Percentiles rank a stretch among this genome's conserved stretches.
Evolutionary conservation across 495 filamentous ascomycete genomes (phyloP).

Genomic region (Penicillium angulare): DNA sequence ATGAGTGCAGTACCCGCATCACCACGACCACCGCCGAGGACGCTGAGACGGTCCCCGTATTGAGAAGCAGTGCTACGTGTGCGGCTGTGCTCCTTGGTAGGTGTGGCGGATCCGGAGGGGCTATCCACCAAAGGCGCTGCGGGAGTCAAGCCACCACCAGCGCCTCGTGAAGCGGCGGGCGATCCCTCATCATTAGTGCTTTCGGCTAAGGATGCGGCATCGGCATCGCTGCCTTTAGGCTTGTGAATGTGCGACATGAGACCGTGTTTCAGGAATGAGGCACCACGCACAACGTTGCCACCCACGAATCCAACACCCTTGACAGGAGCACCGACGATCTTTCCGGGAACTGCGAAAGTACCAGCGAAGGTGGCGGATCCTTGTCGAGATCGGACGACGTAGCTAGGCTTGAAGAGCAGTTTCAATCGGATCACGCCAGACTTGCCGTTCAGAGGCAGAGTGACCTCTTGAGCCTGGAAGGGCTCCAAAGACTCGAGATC

Average conservation of each 20-base stretch:
- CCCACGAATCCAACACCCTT: slow-evolving; percentile 84
- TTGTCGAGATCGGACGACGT: slow-evolving; percentile 82
- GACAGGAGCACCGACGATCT: slow-evolving; percentile 88
- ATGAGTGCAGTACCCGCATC: slow-evolving; percentile 77
- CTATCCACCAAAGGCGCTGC: slow-evolving; percentile 32
- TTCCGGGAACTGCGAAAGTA: slow-evolving; percentile 86
- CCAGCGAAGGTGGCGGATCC: slow-evolving; percentile 92
- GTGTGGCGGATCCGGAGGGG: slow-evolving; percentile 32
- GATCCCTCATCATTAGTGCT: slow-evolving; percentile 31
- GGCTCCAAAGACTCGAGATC: slow-evolving; percentile 82
- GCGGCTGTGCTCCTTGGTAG: slow-evolving; percentile 56
- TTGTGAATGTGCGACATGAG: slow-evolving; percentile 59
- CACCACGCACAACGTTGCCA: slow-evolving; percentile 80
- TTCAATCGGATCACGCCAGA: slow-evolving; percentile 79
- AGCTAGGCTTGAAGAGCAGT: slow-evolving; percentile 91
- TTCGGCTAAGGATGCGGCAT: slow-evolving; percentile 36
- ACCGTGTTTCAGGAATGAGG: slow-evolving; percentile 78
- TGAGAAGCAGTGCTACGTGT: slow-evolving; percentile 64
- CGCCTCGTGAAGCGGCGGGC: slow-evolving; percentile 23
- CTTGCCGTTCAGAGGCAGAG: slow-evolving; percentile 81
- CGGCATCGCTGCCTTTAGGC: slow-evolving; percentile 52
- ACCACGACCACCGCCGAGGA: slow-evolving; percentile 47
- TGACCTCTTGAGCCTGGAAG: slow-evolving; percentile 70
- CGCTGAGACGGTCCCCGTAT: slow-evolving; percentile 46
- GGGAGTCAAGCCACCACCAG: slow-evolving; percentile 37